These are phyloP conservation scores for Penicillium simplicissimum DNA, from an alignment of 495 filamentous ascomycete genomes.

Conservation along the genomic window DNA sequence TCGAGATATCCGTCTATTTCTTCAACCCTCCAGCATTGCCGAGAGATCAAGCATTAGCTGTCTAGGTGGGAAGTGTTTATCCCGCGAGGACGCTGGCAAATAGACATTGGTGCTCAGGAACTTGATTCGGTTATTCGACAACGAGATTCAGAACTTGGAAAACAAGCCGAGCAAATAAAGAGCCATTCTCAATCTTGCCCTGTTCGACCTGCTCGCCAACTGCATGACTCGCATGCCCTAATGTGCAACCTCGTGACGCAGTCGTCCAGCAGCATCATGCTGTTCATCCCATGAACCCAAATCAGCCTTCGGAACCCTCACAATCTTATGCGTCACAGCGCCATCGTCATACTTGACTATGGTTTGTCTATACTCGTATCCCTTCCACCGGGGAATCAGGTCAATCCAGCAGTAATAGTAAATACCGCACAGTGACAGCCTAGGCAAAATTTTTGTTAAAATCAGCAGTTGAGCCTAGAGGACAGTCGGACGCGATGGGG, in stretches of 20 bases:
- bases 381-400: constrained; percentile 48
- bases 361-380: constrained; percentile 57
- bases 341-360: constrained; percentile 49
- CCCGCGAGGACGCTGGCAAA: too few species aligned
- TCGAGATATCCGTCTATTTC: too few species aligned
- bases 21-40: too few species aligned
- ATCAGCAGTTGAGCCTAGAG: background rate
- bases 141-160: too few species aligned
- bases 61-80: too few species aligned
- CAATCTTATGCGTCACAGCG: constrained; percentile 51
- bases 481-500: background rate
- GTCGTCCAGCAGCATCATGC: constrained; percentile 54
- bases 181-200: too few species aligned
- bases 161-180: too few species aligned
- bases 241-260: background rate
- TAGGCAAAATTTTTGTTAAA: constrained; percentile 20
- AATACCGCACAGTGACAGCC: constrained; percentile 49
- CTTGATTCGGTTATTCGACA: too few species aligned
- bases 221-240: background rate
- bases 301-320: constrained; percentile 54
- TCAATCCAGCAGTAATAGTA: constrained; percentile 62
- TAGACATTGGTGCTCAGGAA: too few species aligned
- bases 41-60: too few species aligned
- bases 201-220: too few species aligned
- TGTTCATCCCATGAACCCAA: constrained; percentile 54